Percentiles rank a stretch among this genome's conserved stretches.
Evolutionary conservation across 345 rosid species (phyloP).

Genomic region (Excoecaria agallocha): DNA sequence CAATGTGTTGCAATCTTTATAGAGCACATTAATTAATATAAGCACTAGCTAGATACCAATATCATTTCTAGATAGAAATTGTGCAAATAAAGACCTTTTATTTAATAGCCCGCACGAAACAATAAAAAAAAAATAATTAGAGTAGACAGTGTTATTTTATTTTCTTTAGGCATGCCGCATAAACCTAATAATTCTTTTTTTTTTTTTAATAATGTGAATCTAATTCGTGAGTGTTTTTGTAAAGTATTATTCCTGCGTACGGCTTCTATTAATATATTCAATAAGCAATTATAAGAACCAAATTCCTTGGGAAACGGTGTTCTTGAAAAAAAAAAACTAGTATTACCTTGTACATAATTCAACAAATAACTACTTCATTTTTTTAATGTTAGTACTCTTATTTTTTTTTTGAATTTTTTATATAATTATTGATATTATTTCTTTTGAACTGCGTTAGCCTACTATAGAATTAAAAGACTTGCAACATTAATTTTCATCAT

Average conservation of each 20-base stretch:
- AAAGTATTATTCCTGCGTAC: not conserved
- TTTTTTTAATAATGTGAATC: constrained; percentile 10
- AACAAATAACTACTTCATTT: too few relatives aligned
- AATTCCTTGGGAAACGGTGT: not conserved
- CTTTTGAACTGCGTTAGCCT: too few relatives aligned
- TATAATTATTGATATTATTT: too few relatives aligned
- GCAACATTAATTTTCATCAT: too few relatives aligned
- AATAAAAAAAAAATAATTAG: not conserved
- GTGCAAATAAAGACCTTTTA: too few relatives aligned
- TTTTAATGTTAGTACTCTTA: too few relatives aligned
- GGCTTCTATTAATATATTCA: not conserved
- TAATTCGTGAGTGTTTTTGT: not conserved
- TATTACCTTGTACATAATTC: too few relatives aligned
- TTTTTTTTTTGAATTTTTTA: too few relatives aligned
- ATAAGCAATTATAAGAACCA: not conserved
- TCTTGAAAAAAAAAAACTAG: not conserved
- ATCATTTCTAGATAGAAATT: not conserved
- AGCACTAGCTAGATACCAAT: constrained; percentile 6
- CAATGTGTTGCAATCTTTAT: not conserved
- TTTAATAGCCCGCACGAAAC: not conserved
- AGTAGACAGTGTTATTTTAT: constrained; percentile 1
- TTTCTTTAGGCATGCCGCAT: not conserved
- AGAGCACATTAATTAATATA: not conserved
- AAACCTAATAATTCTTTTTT: too few relatives aligned
- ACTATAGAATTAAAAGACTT: too few relatives aligned